Base-by-base conservation (phyloP, 1,284 basidiomycete genomes). In the Sphagnurus paluster region DNA sequence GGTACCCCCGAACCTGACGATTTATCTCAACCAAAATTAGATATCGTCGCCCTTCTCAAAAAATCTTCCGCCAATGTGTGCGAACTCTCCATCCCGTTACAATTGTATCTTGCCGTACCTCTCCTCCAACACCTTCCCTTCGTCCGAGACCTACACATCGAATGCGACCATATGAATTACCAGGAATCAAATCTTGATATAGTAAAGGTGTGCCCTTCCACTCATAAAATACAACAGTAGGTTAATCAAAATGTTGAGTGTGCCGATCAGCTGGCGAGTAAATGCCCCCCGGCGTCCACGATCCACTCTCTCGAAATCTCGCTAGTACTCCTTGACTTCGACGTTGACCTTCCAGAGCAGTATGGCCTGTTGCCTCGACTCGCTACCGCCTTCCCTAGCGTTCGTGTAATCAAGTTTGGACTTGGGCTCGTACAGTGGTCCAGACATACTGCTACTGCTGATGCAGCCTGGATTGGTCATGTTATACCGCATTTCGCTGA, bases 271-370 rank as follows among this genome's bases (percentile, higher is more conserved):
- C 3, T 53, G 14, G 33, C 24, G n/a, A 35, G 32, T 7, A 30
- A 42, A 4, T 48, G 42, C 48, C 33, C 42, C 25, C 51, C 45
- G 35, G 34, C 35, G 16, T 14, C 37, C n/a, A n/a, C n/a, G n/a
- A n/a, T n/a, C n/a, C n/a, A n/a, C n/a, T n/a, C n/a, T n/a, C n/a
- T n/a, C n/a, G n/a, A n/a, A n/a, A n/a, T n/a, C n/a, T n/a, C n/a
- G n/a, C n/a, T n/a, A n/a, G n/a, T n/a, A n/a, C n/a, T n/a, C n/a
- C n/a, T n/a, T n/a, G n/a, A n/a, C n/a, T n/a, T n/a, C n/a, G n/a
- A n/a, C n/a, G n/a, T n/a, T n/a, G n/a, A n/a, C n/a, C n/a, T n/a
- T n/a, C n/a, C n/a, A n/a, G n/a, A n/a, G n/a, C n/a, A n/a, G n/a
- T n/a, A n/a, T n/a, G n/a, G n/a, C n/a, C n/a, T n/a, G n/a, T n/a